Evolutionary conservation across 176 grass and related monocot species (phyloP).

Genomic region (Eremochloa ophiuroides): DNA sequence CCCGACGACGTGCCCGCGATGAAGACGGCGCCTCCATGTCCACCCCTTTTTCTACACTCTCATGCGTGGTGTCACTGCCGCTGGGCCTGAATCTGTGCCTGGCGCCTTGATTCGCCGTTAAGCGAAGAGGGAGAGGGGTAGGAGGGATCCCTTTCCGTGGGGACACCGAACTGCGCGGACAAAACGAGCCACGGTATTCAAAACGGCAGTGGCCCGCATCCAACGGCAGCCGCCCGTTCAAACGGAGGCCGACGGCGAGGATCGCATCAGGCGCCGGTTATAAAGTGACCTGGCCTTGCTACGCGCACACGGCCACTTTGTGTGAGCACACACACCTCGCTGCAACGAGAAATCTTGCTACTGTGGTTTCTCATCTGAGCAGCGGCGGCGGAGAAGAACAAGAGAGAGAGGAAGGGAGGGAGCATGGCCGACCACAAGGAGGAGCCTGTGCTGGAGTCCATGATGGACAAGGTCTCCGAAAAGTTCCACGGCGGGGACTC

Average conservation of each 20-base stretch:
- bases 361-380: not conserved
- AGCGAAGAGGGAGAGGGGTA: not conserved
- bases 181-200: not conserved
- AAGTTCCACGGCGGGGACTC: constrained; percentile 58
- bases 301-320: constrained; percentile 16
- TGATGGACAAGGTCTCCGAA: constrained; percentile 67
- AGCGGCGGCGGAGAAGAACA: not conserved
- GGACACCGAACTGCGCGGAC: not conserved
- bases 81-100: not conserved
- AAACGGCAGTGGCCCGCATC: not conserved
- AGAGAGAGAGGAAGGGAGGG: not conserved
- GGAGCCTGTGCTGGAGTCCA: constrained; percentile 34
- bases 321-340: not conserved
- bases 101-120: not conserved
- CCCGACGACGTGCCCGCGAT: not conserved
- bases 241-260: constrained; percentile 7
- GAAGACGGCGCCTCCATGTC: not conserved
- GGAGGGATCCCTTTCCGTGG: not conserved
- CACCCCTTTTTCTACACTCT: not conserved
- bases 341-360: not conserved
- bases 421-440: constrained; percentile 84
- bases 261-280: constrained; percentile 24
- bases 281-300: not conserved
- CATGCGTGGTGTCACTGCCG: not conserved
- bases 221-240: not conserved